These are phyloP conservation scores for Bimuria novae-zelandiae DNA, from an alignment of 2,329 filamentous ascomycete genomes.

Conservation along the genomic window DNA sequence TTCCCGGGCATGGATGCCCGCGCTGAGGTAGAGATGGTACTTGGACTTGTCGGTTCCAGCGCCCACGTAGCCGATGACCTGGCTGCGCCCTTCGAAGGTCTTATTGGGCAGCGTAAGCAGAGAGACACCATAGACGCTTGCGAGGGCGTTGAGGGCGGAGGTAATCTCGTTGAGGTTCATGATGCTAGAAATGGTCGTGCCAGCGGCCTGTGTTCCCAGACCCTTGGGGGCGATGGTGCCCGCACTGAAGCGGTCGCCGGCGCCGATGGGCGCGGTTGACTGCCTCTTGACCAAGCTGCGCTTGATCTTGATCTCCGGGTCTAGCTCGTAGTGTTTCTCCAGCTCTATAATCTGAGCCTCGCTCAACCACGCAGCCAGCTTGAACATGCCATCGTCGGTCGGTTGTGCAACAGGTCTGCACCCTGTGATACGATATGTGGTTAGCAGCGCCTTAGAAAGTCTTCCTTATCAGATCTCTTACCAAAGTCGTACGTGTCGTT, in stretches of 20 bases:
- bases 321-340: conserved; percentile 30
- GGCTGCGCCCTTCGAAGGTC: conserved; percentile 50
- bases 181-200: conserved; percentile 45
- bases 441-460: not conserved
- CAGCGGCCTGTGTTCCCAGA: conserved; percentile 40
- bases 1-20: conserved; percentile 62
- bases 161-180: conserved; percentile 54
- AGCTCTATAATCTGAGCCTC: conserved; percentile 40
- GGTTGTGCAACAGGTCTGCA: conserved; percentile 39
- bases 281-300: conserved; percentile 33
- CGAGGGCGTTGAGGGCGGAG: conserved; percentile 52
- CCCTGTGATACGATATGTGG: conserved; percentile 3
- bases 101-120: conserved; percentile 51
- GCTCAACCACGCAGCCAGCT: conserved; percentile 38
- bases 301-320: conserved; percentile 29
- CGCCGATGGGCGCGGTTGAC: conserved; percentile 40
- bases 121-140: conserved; percentile 44
- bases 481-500: conserved; percentile 43
- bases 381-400: conserved; percentile 35
- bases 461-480: not conserved
- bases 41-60: conserved; percentile 48
- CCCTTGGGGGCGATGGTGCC: conserved; percentile 50
- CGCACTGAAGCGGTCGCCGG: conserved; percentile 48
- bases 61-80: conserved; percentile 48
- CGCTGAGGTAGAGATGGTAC: conserved; percentile 58